Percentiles rank a stretch among this genome's conserved stretches.
Evolutionary conservation across 345 rosid species (phyloP).

Genomic region (Citropsis articulata): DNA sequence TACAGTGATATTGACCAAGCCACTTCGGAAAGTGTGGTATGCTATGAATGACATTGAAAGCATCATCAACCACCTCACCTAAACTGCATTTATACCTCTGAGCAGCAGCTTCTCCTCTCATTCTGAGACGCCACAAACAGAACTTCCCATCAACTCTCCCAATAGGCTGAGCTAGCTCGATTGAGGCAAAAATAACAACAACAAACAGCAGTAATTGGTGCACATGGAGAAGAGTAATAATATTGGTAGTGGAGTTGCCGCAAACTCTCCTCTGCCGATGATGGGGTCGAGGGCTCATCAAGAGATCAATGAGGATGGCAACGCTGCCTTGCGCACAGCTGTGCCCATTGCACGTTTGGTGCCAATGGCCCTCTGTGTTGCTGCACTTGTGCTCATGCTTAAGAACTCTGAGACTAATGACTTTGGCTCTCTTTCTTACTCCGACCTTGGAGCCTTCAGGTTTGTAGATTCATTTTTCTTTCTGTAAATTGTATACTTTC

Average conservation of each 20-base stretch:
- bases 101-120: background rate
- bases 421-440: slow-evolving; percentile 72
- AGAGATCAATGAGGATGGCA: background rate
- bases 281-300: slow-evolving; percentile 9
- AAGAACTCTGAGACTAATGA: slow-evolving; percentile 62
- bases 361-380: slow-evolving; percentile 57
- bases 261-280: slow-evolving; percentile 14
- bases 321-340: slow-evolving; percentile 26
- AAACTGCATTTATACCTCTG: background rate
- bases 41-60: slow-evolving; percentile 9
- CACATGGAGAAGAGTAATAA: slow-evolving; percentile 20
- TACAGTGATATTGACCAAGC: background rate
- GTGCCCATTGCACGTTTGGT: slow-evolving; percentile 55
- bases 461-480: slow-evolving; percentile 1
- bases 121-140: background rate
- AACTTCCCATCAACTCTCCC: background rate
- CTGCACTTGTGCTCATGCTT: slow-evolving; percentile 68
- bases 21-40: background rate
- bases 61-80: background rate
- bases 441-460: slow-evolving; percentile 81
- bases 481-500: background rate
- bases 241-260: background rate
- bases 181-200: background rate
- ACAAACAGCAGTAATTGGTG: background rate
- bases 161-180: background rate